Evolutionary conservation across 2,329 filamentous ascomycete species (phyloP), one percentile per base, ranked within the genome.

Genomic region (Blastomyces parvus): DNA sequence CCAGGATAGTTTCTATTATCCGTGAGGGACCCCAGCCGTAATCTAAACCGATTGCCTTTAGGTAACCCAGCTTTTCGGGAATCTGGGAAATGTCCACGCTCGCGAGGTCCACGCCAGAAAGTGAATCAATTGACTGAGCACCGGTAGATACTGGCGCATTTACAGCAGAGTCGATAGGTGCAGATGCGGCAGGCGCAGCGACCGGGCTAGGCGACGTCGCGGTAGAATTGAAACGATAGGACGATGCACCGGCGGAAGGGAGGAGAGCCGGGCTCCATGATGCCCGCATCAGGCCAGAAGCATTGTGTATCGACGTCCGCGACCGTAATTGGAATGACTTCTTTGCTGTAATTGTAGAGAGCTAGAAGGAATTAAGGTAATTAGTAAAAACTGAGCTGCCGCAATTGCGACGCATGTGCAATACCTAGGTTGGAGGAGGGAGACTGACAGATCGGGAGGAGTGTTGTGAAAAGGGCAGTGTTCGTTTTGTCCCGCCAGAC

Each of bases 21-120:
- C 86, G 78, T 0, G 91, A 90, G 5, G 89, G 85, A 19, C 93
- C 93, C 79, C 81, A 92, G 72, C 93, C 91, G 71, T 88, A 97
- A 70, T 97, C 90, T 27, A 99, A 79, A 3, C 94, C 94, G 13
- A 97, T 80, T 7, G 85, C 82, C 69, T 89, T 85, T 64, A 99
- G 80, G 71, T 92, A 97, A 66, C 94, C 94, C 64, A 96, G 84
- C 60, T 85, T 81, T 71, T 93, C 88, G 44, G 88, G 85, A 66
- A 91, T 84, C 66, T 83, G 77, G 65, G 86, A 80, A 53, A 81
- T 70, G 63, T 72, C 73, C 38, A 71, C 60, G 60, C 64, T 65
- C 2, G 64, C 62, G 13, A 75, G 63, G 65, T 75, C 72, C 25
- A 68, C 63, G 11, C 69, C 64, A 33, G 42, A 30, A 17, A 57